A percentile compares a stretch with the other conserved stretches of the same genome.
Conservation (phyloP, 1,284 basidiomycete genomes). For the Heterobasidion irregulare region DNA sequence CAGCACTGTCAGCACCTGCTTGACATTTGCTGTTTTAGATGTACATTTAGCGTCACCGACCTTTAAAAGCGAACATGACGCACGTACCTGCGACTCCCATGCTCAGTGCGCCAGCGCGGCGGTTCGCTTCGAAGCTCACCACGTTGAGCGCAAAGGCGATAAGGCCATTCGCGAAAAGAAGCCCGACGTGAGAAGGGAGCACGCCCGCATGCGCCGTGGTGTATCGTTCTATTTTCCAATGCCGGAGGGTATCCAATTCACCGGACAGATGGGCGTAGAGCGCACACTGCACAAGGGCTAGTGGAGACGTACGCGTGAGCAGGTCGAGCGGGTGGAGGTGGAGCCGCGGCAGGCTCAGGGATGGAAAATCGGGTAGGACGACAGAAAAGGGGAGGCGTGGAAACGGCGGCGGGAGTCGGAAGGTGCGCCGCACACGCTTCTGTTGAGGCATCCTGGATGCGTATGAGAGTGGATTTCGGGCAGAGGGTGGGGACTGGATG, state of each 20-base stretch:
- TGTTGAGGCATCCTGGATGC: not conserved
- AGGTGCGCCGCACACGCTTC: not conserved
- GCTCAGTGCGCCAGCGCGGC: constrained; percentile 76
- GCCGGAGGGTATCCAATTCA: constrained; percentile 61
- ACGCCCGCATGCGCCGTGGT: constrained; percentile 18
- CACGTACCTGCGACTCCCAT: constrained; percentile 81
- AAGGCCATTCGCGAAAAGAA: constrained; percentile 68
- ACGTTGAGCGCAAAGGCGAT: constrained; percentile 90
- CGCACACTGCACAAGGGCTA: constrained; percentile 84
- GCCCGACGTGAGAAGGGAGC: constrained; percentile 45
- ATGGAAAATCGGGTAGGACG: constrained; percentile 13
- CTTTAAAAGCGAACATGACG: not conserved
- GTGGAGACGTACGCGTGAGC: constrained; percentile 75
- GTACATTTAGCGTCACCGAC: constrained; percentile 3
- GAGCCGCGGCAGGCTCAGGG: constrained; percentile 31
- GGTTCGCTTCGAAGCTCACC: constrained; percentile 88
- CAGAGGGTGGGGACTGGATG: constrained; percentile 42
- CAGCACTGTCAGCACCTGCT: constrained; percentile 89
- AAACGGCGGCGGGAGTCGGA: constrained; percentile 11
- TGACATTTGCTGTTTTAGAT: constrained; percentile 62
- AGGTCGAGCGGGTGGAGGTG: constrained; percentile 81
- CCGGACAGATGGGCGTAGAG: constrained; percentile 70
- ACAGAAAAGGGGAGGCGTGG: constrained; percentile 8
- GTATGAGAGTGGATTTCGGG: constrained; percentile 8
- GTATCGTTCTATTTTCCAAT: constrained; percentile 16